A percentile compares a stretch with the other conserved stretches of the same genome.
These are phyloP conservation scores for Pleurotus ostreatus DNA, from an alignment of 768 basidiomycete species.

Conservation along the genomic window DNA sequence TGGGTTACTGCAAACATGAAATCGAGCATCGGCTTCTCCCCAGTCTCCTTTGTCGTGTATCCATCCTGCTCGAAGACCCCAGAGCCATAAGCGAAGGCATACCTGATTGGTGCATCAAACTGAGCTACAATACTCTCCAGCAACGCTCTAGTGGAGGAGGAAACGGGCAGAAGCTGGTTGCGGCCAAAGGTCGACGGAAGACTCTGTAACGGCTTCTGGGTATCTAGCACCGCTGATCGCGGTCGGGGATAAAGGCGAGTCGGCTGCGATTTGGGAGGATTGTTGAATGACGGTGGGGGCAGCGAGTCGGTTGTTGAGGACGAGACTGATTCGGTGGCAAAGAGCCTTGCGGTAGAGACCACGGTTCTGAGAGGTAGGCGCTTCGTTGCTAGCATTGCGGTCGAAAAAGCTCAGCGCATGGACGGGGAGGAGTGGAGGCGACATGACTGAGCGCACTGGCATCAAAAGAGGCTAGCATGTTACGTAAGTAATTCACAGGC, in stretches of 20 bases:
- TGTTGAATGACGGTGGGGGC: conserved; percentile 21
- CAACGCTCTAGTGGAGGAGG: conserved; percentile 74
- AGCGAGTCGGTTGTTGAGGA: conserved; percentile 32
- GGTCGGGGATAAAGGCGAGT: conserved; percentile 43
- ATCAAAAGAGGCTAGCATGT: too few relatives aligned
- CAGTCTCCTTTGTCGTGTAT: conserved; percentile 37
- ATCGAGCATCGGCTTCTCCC: conserved; percentile 78
- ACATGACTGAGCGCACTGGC: too few relatives aligned
- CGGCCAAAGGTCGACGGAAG: conserved; percentile 73
- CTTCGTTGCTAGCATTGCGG: conserved; percentile 4
- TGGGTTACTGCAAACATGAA: conserved; percentile 97
- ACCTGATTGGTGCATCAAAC: conserved; percentile 90
- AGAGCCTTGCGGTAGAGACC: neutral
- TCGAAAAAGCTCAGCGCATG: neutral
- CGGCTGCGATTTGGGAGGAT: conserved; percentile 23
- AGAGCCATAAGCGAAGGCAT: conserved; percentile 96
- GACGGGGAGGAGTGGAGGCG: too few relatives aligned
- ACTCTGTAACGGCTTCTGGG: conserved; percentile 35
- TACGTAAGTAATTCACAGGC: too few relatives aligned
- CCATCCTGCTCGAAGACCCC: conserved; percentile 95
- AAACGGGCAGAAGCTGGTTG: conserved; percentile 78
- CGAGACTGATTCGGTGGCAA: conserved; percentile 36
- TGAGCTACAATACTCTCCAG: conserved; percentile 75
- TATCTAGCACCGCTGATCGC: conserved; percentile 35
- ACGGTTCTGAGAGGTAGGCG: neutral